These are phyloP conservation scores for Exobasidium rhododendri DNA, from an alignment of 1,284 basidiomycete species.

Conservation along the genomic window DNA sequence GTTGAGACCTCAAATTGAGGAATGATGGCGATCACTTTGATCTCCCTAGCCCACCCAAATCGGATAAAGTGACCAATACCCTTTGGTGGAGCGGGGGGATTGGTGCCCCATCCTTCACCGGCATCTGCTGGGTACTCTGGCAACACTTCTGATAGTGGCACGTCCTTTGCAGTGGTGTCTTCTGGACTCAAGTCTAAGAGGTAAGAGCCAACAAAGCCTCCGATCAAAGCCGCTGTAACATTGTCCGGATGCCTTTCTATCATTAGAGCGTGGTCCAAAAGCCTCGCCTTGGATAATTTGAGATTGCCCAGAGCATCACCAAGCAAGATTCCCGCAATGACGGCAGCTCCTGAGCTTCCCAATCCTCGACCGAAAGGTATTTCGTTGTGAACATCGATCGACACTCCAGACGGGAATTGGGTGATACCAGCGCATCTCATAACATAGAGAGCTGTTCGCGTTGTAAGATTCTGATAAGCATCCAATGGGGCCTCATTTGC, in stretches of 20 bases:
- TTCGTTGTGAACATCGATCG: constrained; percentile 79
- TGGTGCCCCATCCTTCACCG: constrained; percentile 79
- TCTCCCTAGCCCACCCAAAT: constrained; percentile 80
- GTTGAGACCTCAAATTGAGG: constrained; percentile 95
- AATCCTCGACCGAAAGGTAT: constrained; percentile 97
- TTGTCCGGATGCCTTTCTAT: constrained; percentile 99
- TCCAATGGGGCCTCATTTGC: constrained; percentile 85
- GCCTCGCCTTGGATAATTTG: constrained; percentile 66
- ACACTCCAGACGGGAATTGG: constrained; percentile 65
- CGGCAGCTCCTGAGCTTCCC: constrained; percentile 94
- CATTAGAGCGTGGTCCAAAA: constrained; percentile 97
- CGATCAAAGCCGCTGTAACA: constrained; percentile 92
- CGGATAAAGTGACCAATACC: constrained; percentile 93
- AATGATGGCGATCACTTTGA: constrained; percentile 91
- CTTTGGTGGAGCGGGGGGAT: constrained; percentile 80
- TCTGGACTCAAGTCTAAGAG: constrained; percentile 70
- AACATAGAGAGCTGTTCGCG: constrained; percentile 96
- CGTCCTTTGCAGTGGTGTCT: constrained; percentile 68
- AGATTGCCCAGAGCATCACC: constrained; percentile 79
- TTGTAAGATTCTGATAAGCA: constrained; percentile 93
- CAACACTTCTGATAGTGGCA: constrained; percentile 91
- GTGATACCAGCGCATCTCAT: constrained; percentile 76
- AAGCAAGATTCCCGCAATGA: constrained; percentile 90
- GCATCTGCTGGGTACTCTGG: constrained; percentile 95
- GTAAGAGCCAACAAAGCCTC: constrained; percentile 98